Evolutionary conservation across 1,139 yeast genomes (phyloP), one percentile per base, ranked within the genome.

Genomic region (Zygotorulaspora mrakii): DNA sequence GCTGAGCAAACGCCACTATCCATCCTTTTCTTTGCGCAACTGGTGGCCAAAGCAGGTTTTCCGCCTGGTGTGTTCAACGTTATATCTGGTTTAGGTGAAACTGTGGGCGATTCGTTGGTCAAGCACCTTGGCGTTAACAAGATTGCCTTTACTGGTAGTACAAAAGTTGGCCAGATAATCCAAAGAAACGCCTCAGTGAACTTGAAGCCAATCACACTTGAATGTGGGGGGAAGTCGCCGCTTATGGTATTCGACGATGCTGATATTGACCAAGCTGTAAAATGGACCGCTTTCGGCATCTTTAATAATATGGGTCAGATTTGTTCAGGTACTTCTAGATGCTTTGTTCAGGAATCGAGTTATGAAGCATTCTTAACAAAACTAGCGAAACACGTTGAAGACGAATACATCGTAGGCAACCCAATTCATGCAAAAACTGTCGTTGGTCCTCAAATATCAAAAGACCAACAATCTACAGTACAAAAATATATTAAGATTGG

Each of bases 61-160:
- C 95, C 95, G 48, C 73, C 76, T 12, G 94, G 94, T 61, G 91
- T 85, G 24, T 71, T 85, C 31, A 85, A 84, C 62, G 76, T 81
- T 43, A 69, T 86, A 57, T 71, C 87, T 57, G 83, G 88, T 52
- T 71, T 72, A 54, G 79, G 86, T 67, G 67, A 72, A 65, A 69
- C 77, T 64, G 75, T 77, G 51, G 81, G 84, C 66, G 71, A 77
- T 57, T 70, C 77, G 33, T 67, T 81, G 61, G 68, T 79, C 40
- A 63, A 68, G 43, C 83, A 80, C 58, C 78, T 76, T 45, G 76
- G 69, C 50, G 71, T 86, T 49, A 74, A 76, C 51, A 87, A 83
- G 63, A 75, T 86, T 55, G 88, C 94, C 2, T 86, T 86, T 64
- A 86, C 95, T 35, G 95, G 95, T 49, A 83, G 94, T 13, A 86